Evolutionary conservation across 2,329 filamentous ascomycete genomes (phyloP), one percentile per base, ranked within the genome.

Genomic region (Exophiala sideris): DNA sequence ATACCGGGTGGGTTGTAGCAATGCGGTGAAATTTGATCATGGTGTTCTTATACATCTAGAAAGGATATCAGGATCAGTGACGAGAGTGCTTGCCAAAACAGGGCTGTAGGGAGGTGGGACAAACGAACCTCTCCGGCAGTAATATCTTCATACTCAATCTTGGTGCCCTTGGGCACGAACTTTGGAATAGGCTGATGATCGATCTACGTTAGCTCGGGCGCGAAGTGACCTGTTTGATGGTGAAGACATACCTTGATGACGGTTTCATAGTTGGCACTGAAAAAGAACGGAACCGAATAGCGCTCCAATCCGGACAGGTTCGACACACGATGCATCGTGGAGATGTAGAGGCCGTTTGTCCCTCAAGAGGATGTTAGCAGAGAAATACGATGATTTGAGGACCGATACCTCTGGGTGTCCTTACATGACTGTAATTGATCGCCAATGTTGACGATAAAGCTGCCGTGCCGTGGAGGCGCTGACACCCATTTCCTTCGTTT

Each of bases 371-470:
- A 21, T 24, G 48, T 18, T 41, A 34, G 9, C n/a, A 10, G 7
- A 7, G 16, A 12, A 4, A 20, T 12, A 33, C 14, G 38, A 33
- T 42, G 7, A 34, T 16, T 34, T 33, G 11, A 10, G 9, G 2
- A 18, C 24, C 24, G 7, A n/a, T 21, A 6, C 6, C 21, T 24
- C 21, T 3, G 21, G 21, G 21, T 45, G 18, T 32, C 10, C 12
- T 24, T 45, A 45, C 71, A 68, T 24, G 69, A 63, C 62, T 71
- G 69, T 54, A 74, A 65, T 41, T 67, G 68, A 50, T 75, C 71
- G 1, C 73, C 76, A 14, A 77, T 75, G 45, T 77, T 77, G 45
- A 77, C 70, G 0, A 77, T 72, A 36, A 76, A 67, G 9, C 73
- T 72, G 0, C 70, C 73, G 6, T 69, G 64, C 8, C 75, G 66